phyloP scores from a whole-genome alignment of 805 yeast genomes.

The Zygosaccharomyces pseudorouxii region DNA sequence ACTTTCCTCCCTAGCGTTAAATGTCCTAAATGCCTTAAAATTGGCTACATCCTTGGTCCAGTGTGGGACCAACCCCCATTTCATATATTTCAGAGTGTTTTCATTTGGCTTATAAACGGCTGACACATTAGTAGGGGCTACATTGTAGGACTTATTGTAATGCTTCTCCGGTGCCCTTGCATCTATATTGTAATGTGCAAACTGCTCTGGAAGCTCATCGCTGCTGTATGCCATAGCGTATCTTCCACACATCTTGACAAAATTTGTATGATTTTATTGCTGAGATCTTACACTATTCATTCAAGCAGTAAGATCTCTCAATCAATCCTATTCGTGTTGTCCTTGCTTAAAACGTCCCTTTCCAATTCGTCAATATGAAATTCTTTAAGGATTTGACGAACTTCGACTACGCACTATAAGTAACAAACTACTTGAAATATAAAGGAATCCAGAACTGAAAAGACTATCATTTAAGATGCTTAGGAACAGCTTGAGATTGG shows the following conservation, averaged over 20 bases:
- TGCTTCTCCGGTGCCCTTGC: slow-evolving; percentile 19
- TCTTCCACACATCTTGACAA: slow-evolving; percentile 55
- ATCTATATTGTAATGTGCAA: slow-evolving; percentile 13
- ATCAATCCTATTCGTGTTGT: not conserved
- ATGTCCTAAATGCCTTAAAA: slow-evolving; percentile 42
- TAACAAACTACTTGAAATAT: not conserved
- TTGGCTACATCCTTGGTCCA: slow-evolving; percentile 47
- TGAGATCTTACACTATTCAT: not conserved
- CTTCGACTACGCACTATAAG: not conserved
- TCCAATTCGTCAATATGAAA: not conserved
- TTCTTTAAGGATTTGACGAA: not conserved
- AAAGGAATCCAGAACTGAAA: not conserved
- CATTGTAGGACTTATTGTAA: slow-evolving; percentile 43
- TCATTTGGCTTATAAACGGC: slow-evolving; percentile 36
- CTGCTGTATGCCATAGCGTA: slow-evolving; percentile 42
- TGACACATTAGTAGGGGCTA: slow-evolving; percentile 54
- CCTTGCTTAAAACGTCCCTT: not conserved
- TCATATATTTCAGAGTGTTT: slow-evolving; percentile 49
- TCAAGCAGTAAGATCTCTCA: not conserved
- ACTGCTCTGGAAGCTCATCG: slow-evolving; percentile 20
- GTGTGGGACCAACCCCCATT: slow-evolving; percentile 74
- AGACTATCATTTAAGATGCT: not conserved
- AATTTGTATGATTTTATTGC: not conserved
- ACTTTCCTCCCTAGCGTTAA: slow-evolving; percentile 73
- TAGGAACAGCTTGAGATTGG: not conserved